These are phyloP conservation scores for Aspergillus cejpii DNA, from an alignment of 2,329 filamentous ascomycete species.

Conservation along the genomic window DNA sequence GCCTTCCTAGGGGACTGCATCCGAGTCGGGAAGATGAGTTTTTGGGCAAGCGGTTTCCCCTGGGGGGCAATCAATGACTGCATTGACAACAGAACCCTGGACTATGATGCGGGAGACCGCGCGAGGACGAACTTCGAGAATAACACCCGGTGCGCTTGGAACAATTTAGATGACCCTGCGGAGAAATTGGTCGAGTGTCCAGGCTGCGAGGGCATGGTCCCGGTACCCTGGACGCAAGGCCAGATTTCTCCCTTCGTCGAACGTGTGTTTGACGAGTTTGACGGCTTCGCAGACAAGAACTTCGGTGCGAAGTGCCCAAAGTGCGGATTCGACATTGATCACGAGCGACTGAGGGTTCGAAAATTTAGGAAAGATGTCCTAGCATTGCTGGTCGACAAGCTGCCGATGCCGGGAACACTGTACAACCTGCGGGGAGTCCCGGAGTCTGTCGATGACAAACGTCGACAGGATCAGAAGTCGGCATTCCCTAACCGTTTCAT, in stretches of 20 bases:
- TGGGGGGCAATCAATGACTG: slow-evolving; percentile 55
- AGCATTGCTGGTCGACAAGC: slow-evolving; percentile 41
- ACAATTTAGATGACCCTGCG: slow-evolving; percentile 49
- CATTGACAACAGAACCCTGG: slow-evolving; percentile 54
- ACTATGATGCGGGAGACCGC: slow-evolving; percentile 46
- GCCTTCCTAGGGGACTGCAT: slow-evolving; percentile 69
- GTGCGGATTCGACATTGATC: slow-evolving; percentile 49
- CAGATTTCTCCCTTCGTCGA: slow-evolving; percentile 19
- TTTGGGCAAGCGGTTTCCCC: slow-evolving; percentile 60
- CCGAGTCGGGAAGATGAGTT: slow-evolving; percentile 48
- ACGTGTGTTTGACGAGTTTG: slow-evolving; percentile 20
- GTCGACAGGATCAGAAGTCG: slow-evolving; percentile 9
- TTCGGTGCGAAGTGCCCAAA: slow-evolving; percentile 47
- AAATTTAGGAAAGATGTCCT: slow-evolving; percentile 57
- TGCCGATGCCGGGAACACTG: slow-evolving; percentile 63
- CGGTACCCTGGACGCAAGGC: slow-evolving; percentile 55
- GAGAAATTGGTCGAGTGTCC: slow-evolving; percentile 52
- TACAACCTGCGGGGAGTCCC: slow-evolving; percentile 52
- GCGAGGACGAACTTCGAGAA: slow-evolving; percentile 45
- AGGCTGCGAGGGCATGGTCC: slow-evolving; percentile 40
- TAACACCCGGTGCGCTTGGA: slow-evolving; percentile 51
- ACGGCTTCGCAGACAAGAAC: slow-evolving; percentile 37
- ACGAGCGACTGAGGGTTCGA: slow-evolving; percentile 53
- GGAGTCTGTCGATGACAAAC: slow-evolving; percentile 11
- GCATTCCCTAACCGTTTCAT: slow-evolving; percentile 56